phyloP scores from a whole-genome alignment of 2,329 filamentous ascomycete species.

The Fusarium scirpi region DNA sequence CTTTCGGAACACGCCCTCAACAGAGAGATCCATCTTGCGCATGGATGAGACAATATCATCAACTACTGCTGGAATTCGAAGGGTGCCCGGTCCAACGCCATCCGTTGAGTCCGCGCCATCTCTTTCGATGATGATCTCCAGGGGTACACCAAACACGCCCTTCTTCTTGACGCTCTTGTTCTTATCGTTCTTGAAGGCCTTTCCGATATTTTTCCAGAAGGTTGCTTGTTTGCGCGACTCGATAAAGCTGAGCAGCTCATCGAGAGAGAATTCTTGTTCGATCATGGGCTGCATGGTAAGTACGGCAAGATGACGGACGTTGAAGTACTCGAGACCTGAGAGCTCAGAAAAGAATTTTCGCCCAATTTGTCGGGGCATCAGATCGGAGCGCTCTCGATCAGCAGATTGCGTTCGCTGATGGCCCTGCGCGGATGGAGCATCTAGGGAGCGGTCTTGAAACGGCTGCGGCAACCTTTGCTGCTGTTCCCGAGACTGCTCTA shows the following conservation, averaged over 20 bases:
- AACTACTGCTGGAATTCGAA: constrained; percentile 93
- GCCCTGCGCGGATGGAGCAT: constrained; percentile 65
- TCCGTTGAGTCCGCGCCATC: constrained; percentile 98
- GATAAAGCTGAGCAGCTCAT: constrained; percentile 91
- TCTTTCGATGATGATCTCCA: constrained; percentile 90
- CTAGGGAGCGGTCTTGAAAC: constrained; percentile 55
- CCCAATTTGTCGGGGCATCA: constrained; percentile 64
- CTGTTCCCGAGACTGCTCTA: constrained; percentile 93
- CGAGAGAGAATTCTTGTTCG: constrained; percentile 90
- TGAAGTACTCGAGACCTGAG: constrained; percentile 95
- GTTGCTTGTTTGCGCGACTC: constrained; percentile 89
- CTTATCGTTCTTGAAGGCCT: constrained; percentile 91
- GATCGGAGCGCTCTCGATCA: constrained; percentile 64
- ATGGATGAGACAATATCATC: constrained; percentile 94
- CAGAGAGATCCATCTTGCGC: constrained; percentile 98
- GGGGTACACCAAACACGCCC: constrained; percentile 89
- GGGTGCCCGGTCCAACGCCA: constrained; percentile 89
- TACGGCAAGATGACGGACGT: constrained; percentile 93
- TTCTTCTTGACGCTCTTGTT: constrained; percentile 86
- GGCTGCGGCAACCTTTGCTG: constrained; percentile 68
- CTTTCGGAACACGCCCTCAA: constrained; percentile 98
- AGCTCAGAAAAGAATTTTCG: constrained; percentile 97
- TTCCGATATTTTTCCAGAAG: constrained; percentile 98
- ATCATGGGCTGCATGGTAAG: constrained; percentile 94
- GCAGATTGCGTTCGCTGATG: constrained; percentile 73